Conservation (phyloP, 164 flowering plant species). For the Berberis vulgaris region DNA sequence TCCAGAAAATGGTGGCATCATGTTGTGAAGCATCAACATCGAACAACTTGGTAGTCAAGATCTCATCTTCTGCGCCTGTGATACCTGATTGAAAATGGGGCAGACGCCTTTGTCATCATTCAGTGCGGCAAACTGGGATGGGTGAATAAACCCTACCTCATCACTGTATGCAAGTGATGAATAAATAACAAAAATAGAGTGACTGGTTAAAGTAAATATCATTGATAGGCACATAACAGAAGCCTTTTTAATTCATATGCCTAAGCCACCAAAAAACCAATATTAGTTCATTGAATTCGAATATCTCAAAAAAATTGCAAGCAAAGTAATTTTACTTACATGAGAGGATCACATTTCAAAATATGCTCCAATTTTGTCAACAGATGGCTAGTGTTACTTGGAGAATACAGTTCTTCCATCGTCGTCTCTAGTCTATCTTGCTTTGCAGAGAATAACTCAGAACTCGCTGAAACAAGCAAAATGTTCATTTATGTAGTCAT, state of each 20-base stretch:
- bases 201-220: not conserved
- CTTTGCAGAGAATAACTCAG: not conserved
- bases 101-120: constrained; percentile 22
- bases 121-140: constrained; percentile 56
- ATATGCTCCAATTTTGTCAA: constrained; percentile 48
- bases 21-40: constrained; percentile 4
- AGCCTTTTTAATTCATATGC: not conserved
- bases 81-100: constrained; percentile 2
- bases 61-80: constrained; percentile 7
- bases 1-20: constrained; percentile 46
- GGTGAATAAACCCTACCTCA: constrained; percentile 86
- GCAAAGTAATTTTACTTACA: constrained; percentile 35
- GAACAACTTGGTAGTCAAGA: not conserved
- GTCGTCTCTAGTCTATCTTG: constrained; percentile 3
- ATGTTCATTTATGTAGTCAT: too few species aligned
- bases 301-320: not conserved
- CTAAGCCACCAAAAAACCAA: not conserved
- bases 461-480: too few species aligned
- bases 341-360: constrained; percentile 44
- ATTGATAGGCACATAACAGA: not conserved
- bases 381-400: constrained; percentile 19
- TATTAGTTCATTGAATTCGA: not conserved
- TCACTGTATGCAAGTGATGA: constrained; percentile 37
- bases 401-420: constrained; percentile 9
- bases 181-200: not conserved